Base-by-base conservation (phyloP, 805 yeast genomes). In the Metschnikowia gelsemii region DNA sequence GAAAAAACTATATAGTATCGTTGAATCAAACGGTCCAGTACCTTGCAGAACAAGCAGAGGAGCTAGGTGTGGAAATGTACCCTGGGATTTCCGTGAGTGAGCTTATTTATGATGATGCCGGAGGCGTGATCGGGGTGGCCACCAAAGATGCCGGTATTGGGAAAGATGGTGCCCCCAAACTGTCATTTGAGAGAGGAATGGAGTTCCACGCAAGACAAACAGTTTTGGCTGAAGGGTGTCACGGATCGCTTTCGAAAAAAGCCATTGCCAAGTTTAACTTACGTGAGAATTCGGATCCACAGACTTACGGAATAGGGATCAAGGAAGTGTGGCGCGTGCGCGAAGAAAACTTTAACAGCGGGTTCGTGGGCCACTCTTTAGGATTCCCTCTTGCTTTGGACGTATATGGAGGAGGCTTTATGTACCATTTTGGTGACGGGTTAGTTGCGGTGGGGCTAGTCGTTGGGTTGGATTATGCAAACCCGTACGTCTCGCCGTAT, bases 301-400 rank as follows among this genome's bases (percentile, higher is more conserved):
- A 93, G 68, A 89, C 98, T 0, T 93, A 93, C 64, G 99, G 99
- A 9, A 63, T 93, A 18, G 99, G 99, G 27, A 76, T 93, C 44
- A 93, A 93, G 62, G 99, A 93, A 65, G 91, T 93, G 5, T 93
- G 99, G 99, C 89, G 91, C 61, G 95, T 93, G 11, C 73, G 76
- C 18, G 88, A 91, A 8, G 86, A 80, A 35, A 85, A 86, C 48
- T 91, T 87, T 68, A 75, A 79, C 43, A 75, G 76, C 50, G 99
- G 99, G 1, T 79, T 69, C 47, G 90, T 87, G 14, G 80, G 85
- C 1, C 99, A 93, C 61, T 73, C 95, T 0, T 67, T 93, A 75
- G 99, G 99, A 2, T 89, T 74, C 60, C 99, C 99, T 9, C 67
- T 93, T 46, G 58, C 78, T 11, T 63, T 73, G 35, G 80, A 76